Percentiles rank a stretch among this genome's conserved stretches.
These are phyloP conservation scores for Eutrema japonicum DNA, from an alignment of 345 rosid genomes.

Conservation along the genomic window DNA sequence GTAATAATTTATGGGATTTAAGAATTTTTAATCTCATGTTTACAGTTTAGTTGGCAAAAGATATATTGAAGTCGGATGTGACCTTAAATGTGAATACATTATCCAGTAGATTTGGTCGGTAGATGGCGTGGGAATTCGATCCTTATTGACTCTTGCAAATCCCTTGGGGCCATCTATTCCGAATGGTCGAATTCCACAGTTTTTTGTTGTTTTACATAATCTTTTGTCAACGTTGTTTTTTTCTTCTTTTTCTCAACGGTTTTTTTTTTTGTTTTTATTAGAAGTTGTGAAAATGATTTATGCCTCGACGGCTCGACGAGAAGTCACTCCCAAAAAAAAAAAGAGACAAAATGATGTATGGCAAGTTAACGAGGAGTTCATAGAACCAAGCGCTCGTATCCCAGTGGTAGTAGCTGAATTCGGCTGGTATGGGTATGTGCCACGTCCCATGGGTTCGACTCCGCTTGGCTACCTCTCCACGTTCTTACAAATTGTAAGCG, in stretches of 20 bases:
- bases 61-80: conserved; percentile 7
- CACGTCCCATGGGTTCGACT: too few species aligned
- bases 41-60: not conserved
- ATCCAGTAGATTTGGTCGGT: conserved; percentile 23
- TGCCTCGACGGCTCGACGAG: not conserved
- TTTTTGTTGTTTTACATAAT: not conserved
- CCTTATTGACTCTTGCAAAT: conserved; percentile 24
- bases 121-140: conserved; percentile 12
- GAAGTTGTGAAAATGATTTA: not conserved
- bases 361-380: too few species aligned
- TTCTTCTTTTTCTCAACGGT: not conserved
- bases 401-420: too few species aligned
- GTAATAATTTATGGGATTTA: not conserved
- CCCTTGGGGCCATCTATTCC: conserved; percentile 18
- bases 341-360: too few species aligned
- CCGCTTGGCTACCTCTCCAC: too few species aligned
- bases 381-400: too few species aligned
- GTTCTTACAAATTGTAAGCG: too few species aligned
- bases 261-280: not conserved
- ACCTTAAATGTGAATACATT: conserved; percentile 22
- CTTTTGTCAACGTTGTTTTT: not conserved
- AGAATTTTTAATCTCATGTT: not conserved
- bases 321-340: too few species aligned
- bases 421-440: too few species aligned
- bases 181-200: not conserved